These are phyloP conservation scores for Lasiodiplodia sp. DNA, from an alignment of 2,329 filamentous ascomycete species.

Conservation along the genomic window DNA sequence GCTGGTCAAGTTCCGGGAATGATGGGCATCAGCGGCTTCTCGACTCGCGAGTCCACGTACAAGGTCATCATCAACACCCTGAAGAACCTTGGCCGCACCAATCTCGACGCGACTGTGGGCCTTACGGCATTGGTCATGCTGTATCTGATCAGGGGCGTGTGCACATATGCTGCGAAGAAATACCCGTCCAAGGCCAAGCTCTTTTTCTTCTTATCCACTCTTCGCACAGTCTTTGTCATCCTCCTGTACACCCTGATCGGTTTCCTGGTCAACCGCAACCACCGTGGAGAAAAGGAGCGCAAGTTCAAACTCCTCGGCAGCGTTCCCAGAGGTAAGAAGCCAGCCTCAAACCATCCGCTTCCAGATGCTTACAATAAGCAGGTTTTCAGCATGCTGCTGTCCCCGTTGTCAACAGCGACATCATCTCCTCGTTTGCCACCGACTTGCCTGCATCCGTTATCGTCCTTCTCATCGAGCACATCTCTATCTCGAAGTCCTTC, in stretches of 20 bases:
- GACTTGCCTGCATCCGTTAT: conserved; percentile 88
- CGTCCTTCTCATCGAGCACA: conserved; percentile 95
- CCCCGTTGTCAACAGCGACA: conserved; percentile 69
- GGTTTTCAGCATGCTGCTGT: conserved; percentile 83
- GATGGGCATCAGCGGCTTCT: conserved; percentile 79
- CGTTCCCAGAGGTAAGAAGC: conserved; percentile 68
- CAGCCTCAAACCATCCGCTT: neutral
- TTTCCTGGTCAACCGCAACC: conserved; percentile 79
- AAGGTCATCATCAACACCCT: conserved; percentile 84
- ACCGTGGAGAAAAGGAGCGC: conserved; percentile 56
- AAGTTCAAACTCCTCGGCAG: conserved; percentile 75
- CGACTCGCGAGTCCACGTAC: conserved; percentile 81
- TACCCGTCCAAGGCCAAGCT: conserved; percentile 73
- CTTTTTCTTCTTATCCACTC: conserved; percentile 89
- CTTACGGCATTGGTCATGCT: conserved; percentile 80
- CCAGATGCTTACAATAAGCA: neutral
- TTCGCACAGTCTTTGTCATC: conserved; percentile 91
- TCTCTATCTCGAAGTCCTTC: conserved; percentile 96
- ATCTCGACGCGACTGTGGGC: conserved; percentile 85
- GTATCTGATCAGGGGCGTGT: conserved; percentile 70
- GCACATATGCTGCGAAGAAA: conserved; percentile 72
- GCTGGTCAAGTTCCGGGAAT: conserved; percentile 82
- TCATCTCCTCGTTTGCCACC: conserved; percentile 72
- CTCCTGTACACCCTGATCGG: conserved; percentile 91
- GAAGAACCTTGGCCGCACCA: conserved; percentile 71